These are phyloP conservation scores for Pestalotiopsis sp. DNA, from an alignment of 2,329 filamentous ascomycete genomes.

Conservation along the genomic window DNA sequence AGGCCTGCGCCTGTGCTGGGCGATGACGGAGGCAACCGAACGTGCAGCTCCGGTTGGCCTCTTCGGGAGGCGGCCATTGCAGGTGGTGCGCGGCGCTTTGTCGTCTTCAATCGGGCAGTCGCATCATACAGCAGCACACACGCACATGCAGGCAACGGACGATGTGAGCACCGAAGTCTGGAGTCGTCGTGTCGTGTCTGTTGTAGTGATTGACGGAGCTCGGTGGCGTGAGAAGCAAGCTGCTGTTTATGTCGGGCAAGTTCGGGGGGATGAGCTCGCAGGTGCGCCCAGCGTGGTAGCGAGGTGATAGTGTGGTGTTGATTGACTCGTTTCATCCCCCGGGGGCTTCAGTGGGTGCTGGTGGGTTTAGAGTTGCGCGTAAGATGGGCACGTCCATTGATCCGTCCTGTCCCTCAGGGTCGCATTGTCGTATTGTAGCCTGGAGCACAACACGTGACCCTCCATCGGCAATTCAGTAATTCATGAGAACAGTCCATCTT, in stretches of 20 bases:
- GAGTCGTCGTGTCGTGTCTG: neutral
- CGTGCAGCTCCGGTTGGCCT: conserved; percentile 34
- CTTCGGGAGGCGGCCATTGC: conserved; percentile 34
- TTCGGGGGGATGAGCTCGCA: neutral
- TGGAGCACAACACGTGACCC: neutral
- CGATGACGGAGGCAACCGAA: conserved; percentile 25
- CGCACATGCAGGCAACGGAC: neutral
- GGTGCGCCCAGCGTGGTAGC: neutral
- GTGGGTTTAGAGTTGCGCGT: neutral
- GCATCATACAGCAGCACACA: conserved; percentile 8
- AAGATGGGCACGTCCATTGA: neutral
- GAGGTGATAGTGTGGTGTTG: neutral
- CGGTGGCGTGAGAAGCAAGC: neutral
- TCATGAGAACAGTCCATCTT: neutral
- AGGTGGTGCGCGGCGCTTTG: conserved; percentile 3
- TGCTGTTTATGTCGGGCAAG: neutral
- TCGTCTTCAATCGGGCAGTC: conserved; percentile 6
- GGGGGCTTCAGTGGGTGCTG: neutral
- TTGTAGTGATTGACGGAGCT: neutral
- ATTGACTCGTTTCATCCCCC: conserved; percentile 1
- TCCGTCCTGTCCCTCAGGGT: neutral
- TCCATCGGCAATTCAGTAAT: neutral
- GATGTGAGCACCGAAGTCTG: neutral
- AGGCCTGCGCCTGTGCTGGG: conserved; percentile 5
- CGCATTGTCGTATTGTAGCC: neutral